phyloP scores from a whole-genome alignment of 805 yeast genomes.

The Ogataea naganishii region DNA sequence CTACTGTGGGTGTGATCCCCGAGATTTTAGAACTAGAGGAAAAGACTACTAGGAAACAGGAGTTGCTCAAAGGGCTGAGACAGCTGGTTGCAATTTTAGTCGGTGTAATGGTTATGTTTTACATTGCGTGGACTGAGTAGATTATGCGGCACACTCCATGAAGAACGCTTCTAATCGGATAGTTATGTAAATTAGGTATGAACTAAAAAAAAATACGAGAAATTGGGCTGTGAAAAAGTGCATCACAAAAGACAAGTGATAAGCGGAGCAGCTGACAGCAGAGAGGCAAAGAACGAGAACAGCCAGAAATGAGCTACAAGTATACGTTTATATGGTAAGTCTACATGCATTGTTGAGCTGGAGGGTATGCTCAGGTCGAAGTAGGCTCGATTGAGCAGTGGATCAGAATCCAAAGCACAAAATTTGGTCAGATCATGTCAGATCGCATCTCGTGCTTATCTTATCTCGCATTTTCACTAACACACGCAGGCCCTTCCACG shows the following conservation, averaged over 20 bases:
- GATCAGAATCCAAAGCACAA: too few species aligned
- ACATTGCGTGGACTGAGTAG: constrained; percentile 37
- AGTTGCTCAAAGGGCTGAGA: constrained; percentile 27
- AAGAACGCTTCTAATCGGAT: too few species aligned
- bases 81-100: constrained; percentile 42
- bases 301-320: constrained; percentile 2
- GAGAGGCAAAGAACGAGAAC: too few species aligned
- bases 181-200: too few species aligned
- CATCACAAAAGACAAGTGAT: too few species aligned
- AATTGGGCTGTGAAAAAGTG: too few species aligned
- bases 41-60: constrained; percentile 28
- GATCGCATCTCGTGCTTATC: background rate
- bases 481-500: constrained; percentile 21
- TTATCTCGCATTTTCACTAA: constrained; percentile 11
- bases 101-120: constrained; percentile 53
- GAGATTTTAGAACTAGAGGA: constrained; percentile 44
- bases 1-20: constrained; percentile 69
- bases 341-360: too few species aligned
- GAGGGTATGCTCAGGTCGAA: too few species aligned
- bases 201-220: too few species aligned
- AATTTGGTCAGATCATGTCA: too few species aligned
- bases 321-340: constrained; percentile 12
- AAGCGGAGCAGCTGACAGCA: too few species aligned
- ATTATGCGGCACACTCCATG: background rate
- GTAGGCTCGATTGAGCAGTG: too few species aligned